phyloP scores from a whole-genome alignment of 1,284 basidiomycete species.

The Heterobasidion annosum region DNA sequence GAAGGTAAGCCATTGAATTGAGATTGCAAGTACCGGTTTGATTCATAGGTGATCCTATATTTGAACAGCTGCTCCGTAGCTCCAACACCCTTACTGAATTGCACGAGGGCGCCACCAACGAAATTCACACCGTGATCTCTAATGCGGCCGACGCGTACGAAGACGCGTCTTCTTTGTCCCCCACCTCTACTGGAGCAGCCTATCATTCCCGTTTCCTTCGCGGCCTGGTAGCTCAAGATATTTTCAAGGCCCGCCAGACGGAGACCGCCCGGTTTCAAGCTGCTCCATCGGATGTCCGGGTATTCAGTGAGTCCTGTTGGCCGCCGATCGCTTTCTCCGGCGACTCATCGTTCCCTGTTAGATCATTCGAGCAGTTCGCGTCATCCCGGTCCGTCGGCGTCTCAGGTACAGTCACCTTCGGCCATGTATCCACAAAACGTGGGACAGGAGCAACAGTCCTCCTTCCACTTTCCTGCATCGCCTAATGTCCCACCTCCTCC shows the following conservation, averaged over 20 bases:
- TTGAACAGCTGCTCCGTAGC: conserved; percentile 51
- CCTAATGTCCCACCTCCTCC: conserved; percentile 3
- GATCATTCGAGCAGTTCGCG: conserved; percentile 3
- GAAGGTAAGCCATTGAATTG: conserved; percentile 31
- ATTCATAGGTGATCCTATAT: background rate
- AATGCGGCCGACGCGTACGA: conserved; percentile 68
- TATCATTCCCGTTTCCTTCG: conserved; percentile 72
- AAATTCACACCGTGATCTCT: conserved; percentile 56
- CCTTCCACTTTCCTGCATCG: conserved; percentile 4
- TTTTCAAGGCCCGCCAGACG: conserved; percentile 38
- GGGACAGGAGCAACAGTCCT: background rate
- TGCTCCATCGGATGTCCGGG: conserved; percentile 2
- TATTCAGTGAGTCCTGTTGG: conserved; percentile 2
- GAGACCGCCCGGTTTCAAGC: background rate
- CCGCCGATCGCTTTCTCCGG: background rate
- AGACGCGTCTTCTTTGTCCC: conserved; percentile 53
- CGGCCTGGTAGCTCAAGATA: conserved; percentile 56
- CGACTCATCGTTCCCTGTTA: background rate
- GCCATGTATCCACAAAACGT: conserved; percentile 24
- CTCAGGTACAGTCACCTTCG: conserved; percentile 16
- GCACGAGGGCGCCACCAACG: conserved; percentile 43
- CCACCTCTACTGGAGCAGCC: conserved; percentile 48
- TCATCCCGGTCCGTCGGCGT: background rate
- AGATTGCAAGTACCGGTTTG: background rate
- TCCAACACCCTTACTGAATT: conserved; percentile 45